A percentile compares a stretch with the other conserved stretches of the same genome.
Evolutionary conservation across 176 grass and related monocot species (phyloP).

Genomic region (Phragmites australis): DNA sequence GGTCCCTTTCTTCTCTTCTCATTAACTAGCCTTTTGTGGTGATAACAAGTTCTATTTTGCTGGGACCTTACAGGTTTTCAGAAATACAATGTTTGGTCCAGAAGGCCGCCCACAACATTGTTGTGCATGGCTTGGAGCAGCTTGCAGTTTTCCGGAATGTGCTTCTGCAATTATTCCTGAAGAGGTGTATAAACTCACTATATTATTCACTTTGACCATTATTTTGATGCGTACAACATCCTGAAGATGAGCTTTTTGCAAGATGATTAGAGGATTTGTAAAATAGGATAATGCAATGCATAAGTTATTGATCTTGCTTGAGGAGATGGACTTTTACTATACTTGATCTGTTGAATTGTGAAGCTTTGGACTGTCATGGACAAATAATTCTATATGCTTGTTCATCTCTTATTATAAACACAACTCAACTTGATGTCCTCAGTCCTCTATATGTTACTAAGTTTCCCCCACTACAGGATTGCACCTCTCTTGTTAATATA

Average conservation of each 20-base stretch:
- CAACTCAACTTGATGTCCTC: not conserved
- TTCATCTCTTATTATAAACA: not conserved
- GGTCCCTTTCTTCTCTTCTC: conserved; percentile 23
- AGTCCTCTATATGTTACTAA: not conserved
- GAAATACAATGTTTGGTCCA: conserved; percentile 99
- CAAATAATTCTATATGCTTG: conserved; percentile 15
- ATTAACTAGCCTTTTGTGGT: conserved; percentile 13
- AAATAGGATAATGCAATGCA: conserved; percentile 18
- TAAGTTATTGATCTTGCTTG: conserved; percentile 18
- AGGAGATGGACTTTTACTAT: conserved; percentile 12
- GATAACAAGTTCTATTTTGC: conserved; percentile 39
- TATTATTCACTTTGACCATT: conserved; percentile 14
- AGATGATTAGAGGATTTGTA: conserved; percentile 27
- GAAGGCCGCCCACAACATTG: conserved; percentile 96
- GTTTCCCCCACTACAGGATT: not conserved
- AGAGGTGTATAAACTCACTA: conserved; percentile 60
- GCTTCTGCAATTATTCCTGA: conserved; percentile 88
- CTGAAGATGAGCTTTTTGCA: conserved; percentile 13
- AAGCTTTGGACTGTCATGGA: conserved; percentile 8
- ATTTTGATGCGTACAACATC: conserved; percentile 14
- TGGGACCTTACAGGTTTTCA: conserved; percentile 70
- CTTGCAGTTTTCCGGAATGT: conserved; percentile 98
- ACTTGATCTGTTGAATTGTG: conserved; percentile 15
- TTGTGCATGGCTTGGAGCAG: conserved; percentile 97
- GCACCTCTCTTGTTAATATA: conserved; percentile 21